Evolutionary conservation across 164 flowering plant genomes (phyloP), one percentile per base, ranked within the genome.

Genomic region (Sedum album): DNA sequence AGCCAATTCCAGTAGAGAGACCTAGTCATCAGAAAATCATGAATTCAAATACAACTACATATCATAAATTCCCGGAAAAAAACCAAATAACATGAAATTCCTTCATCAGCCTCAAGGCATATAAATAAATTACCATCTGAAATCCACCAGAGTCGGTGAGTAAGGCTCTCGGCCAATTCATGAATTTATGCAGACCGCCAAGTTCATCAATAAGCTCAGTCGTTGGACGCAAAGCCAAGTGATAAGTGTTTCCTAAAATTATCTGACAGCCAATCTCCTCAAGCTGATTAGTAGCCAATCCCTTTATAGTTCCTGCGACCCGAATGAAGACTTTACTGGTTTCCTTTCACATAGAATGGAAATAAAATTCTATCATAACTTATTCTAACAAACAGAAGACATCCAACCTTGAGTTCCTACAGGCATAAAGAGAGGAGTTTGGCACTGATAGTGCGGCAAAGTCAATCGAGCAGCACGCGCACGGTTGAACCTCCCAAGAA

Each of bases 121-220:
- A n/a, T 7, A 28, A 28, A 23, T 13, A 57, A 26, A 68, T 74
- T 74, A 93, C 99, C 99, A 91, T 94, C 69, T 95, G 97, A 84
- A 95, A 95, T 72, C 99, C 99, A 76, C 99, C 99, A 31, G 99
- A 95, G 71, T 95, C 99, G 26, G 97, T 95, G 72, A 95, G 97
- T 81, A 95, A 53, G 57, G 94, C 97, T 74, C 97, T 83, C n/a
- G 88, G 91, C 97, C 99, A 95, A 75, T 92, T 92, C 97, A 95
- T 92, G 75, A 90, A 92, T 66, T 85, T 88, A 78, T 95, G 99
- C 31, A 95, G 89, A 77, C 97, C 99, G 0, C 97, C 97, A 57
- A 90, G 72, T 70, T 91, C 99, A 79, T 90, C 93, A 73, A 92
- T 90, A 76, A 94, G 82, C 76, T 88, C 93, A 33, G 97, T 86